Base-by-base conservation (phyloP, 2,329 filamentous ascomycete genomes). In the Colletotrichum siamense region DNA sequence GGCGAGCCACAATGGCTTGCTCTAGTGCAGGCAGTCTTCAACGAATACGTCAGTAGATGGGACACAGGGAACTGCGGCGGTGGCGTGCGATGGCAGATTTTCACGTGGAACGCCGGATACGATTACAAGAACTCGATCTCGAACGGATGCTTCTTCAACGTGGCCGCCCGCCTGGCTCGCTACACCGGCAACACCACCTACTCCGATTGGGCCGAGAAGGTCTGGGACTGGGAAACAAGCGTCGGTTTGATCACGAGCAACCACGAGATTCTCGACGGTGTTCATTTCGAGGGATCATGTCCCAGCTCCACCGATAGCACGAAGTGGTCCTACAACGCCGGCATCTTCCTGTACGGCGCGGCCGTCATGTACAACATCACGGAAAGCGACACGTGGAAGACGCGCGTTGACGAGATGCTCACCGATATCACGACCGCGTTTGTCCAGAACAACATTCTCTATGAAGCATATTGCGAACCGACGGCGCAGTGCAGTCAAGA, bases 1-100 rank as follows among this genome's bases (percentile, higher is more conserved):
- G 90, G 89, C 71, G 82, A 92, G 66, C 92, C 94, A 0, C 92
- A 94, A 77, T 98, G 94, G 94, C 89, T 97, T 18, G 92, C 92
- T 8, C 89, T 97, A 63, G 93, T 91, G 1, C 94, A 96, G 82
- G 94, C 93, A 10, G 94, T 95, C 3, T 98, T 96, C 84, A 95
- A 96, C 86, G 92, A 94, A 68, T 95, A 95, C 81, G 91, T 91
- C 3, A 84, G 85, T n/a, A 91, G 95, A 30, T 96, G 95, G 94
- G 93, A 97, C 79, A 86, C 85, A 2, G 80, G 85, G 0, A 87
- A 87, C 4, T 98, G 95, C 83, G 88, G 86, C 59, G 95, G 95
- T 63, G 95, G 95, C 10, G 85, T 98, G 78, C 92, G 94, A 77
- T 98, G 96, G 96, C 95, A 98, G 86, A 94, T 98, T 77, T 96